A percentile compares a stretch with the other conserved stretches of the same genome.
Conservation (phyloP, 208 protist genomes). For the Porcisia hertigi region DNA sequence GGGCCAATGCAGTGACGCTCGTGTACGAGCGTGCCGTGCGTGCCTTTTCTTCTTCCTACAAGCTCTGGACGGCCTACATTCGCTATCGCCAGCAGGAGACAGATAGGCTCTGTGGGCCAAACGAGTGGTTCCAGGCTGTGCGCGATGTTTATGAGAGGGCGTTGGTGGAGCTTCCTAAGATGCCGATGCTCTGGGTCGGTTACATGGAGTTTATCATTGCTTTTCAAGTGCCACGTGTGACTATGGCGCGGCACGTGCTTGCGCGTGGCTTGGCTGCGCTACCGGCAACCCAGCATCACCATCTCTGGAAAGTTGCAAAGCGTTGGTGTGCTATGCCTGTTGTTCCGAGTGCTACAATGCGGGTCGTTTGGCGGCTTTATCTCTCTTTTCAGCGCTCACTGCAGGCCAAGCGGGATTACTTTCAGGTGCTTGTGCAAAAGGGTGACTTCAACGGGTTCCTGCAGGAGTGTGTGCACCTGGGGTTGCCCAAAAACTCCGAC, state of each 20-base stretch:
- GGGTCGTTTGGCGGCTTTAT: conserved; percentile 59
- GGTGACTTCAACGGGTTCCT: conserved; percentile 50
- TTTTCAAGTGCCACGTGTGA: conserved; percentile 49
- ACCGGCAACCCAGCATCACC: conserved; percentile 78
- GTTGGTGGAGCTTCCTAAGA: conserved; percentile 64
- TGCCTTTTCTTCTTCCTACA: conserved; percentile 76
- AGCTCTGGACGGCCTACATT: conserved; percentile 80
- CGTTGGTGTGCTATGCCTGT: conserved; percentile 42
- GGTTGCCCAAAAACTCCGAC: conserved; percentile 4
- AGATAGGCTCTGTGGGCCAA: conserved; percentile 36
- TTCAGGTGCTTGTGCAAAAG: conserved; percentile 57
- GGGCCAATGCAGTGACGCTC: conserved; percentile 67
- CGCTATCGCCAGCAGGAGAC: conserved; percentile 58
- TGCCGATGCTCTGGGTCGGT: conserved; percentile 73
- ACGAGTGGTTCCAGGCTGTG: conserved; percentile 72
- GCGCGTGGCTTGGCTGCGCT: conserved; percentile 48
- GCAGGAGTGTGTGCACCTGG: conserved; percentile 51
- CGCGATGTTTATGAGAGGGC: conserved; percentile 76
- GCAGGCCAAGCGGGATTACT: conserved; percentile 58
- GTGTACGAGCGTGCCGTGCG: conserved; percentile 77
- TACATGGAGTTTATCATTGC: conserved; percentile 75
- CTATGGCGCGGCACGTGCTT: conserved; percentile 65
- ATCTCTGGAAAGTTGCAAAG: conserved; percentile 65
- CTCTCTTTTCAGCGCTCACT: conserved; percentile 59
- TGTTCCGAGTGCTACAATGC: conserved; percentile 54